Evolutionary conservation across 2,329 filamentous ascomycete genomes (phyloP), one percentile per base, ranked within the genome.

Genomic region (Corniculantispora saksenae): DNA sequence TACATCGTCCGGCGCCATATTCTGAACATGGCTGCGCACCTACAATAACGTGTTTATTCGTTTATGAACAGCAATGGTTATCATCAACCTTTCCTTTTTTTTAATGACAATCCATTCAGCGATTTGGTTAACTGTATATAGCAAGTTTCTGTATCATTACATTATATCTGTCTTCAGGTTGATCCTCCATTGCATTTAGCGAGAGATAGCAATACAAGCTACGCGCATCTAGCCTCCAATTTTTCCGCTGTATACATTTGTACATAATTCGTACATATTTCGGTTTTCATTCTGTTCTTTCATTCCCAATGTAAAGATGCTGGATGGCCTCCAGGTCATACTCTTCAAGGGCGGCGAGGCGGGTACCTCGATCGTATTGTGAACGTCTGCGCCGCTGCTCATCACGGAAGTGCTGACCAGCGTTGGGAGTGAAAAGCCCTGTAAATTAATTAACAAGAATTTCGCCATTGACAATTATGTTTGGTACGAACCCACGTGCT

Each of bases 391-490:
- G 89, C 67, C 91, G 89, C 74, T 93, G 91, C 73, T 93, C 89
- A 68, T 92, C 88, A 19, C 89, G 86, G 70, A 89, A 87, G 63
- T 91, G 87, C 73, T 92, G 89, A 19, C 89, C 88, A 55, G 89
- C 89, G 68, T 91, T 90, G 6, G 93, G 92, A 3, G 92, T 92
- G 75, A 93, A 97, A 0, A 97, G 84, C 0, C 90, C 90, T 92
- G 51, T 15, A n/a, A 21, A 12, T 5, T 23, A 50, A 23, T 59
- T 55, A 38, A 17, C 32, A 23, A 55, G 19, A 32, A 32, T 3
- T 38, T 21, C 12, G 5, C 43, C 9, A 48, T 35, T 40, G 13
- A 55, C 13, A n/a, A 10, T 27, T n/a, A 53, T 70, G 47, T 59
- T 9, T 21, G 19, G 43, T 63, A 83, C 89, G 76, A 75, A 88